Evolutionary conservation across 2,329 filamentous ascomycete species (phyloP).

Genomic region (Neonectria faginata): DNA sequence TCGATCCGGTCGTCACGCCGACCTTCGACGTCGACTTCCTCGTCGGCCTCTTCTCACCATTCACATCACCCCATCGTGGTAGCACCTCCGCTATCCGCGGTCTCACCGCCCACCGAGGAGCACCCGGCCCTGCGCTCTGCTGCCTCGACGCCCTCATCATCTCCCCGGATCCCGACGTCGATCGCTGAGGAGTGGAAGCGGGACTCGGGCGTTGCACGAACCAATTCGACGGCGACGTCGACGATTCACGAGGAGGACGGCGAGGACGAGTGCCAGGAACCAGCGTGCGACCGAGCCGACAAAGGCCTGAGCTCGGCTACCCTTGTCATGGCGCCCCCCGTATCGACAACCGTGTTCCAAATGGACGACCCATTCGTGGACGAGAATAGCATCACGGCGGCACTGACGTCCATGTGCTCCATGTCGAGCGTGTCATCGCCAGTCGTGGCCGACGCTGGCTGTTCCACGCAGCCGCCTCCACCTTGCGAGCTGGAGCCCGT

Average conservation of each 20-base stretch:
- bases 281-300: conserved; percentile 22
- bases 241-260: conserved; percentile 56
- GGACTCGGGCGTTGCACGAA: conserved; percentile 66
- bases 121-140: conserved; percentile 63
- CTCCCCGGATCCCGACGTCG: conserved; percentile 41
- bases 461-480: conserved; percentile 36
- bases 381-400: conserved; percentile 41
- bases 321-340: conserved; percentile 26
- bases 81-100: conserved; percentile 45
- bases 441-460: conserved; percentile 43
- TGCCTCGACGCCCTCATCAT: conserved; percentile 31
- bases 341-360: conserved; percentile 29
- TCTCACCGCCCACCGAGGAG: conserved; percentile 62
- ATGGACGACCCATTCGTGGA: conserved; percentile 42
- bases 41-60: conserved; percentile 26
- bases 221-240: conserved; percentile 52
- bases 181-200: conserved; percentile 61
- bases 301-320: conserved; percentile 6
- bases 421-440: conserved; percentile 36
- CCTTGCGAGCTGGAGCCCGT: conserved; percentile 30
- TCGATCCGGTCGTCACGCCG: conserved; percentile 49
- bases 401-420: conserved; percentile 38
- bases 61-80: conserved; percentile 46
- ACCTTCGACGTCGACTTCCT: conserved; percentile 39
- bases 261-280: conserved; percentile 52